phyloP scores from a whole-genome alignment of 331 rosid genomes.

The Ulmus americana region DNA sequence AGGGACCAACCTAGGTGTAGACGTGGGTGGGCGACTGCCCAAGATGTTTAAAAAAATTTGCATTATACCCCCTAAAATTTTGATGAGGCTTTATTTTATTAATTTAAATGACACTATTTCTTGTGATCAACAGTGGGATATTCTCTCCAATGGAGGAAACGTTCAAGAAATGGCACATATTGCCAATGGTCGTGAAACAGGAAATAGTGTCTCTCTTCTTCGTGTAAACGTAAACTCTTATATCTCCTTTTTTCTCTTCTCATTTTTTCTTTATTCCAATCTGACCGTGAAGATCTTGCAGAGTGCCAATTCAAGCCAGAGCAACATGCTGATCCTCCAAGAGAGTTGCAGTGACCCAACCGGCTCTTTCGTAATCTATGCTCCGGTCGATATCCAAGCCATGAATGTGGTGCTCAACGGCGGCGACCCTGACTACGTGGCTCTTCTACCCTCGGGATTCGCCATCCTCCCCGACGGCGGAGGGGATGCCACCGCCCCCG shows the following conservation, averaged over 20 bases:
- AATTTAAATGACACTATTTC: neutral
- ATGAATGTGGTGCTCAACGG: slow-evolving; percentile 89
- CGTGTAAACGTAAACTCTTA: slow-evolving; percentile 62
- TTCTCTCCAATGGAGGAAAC: slow-evolving; percentile 85
- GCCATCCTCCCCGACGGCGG: slow-evolving; percentile 74
- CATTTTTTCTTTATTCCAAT: too few relatives aligned
- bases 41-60: neutral
- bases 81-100: neutral
- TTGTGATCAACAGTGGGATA: slow-evolving; percentile 64
- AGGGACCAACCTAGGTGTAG: too few relatives aligned
- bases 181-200: slow-evolving; percentile 83
- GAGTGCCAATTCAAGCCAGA: slow-evolving; percentile 97
- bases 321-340: slow-evolving; percentile 89
- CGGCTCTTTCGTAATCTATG: slow-evolving; percentile 75
- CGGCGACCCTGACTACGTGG: slow-evolving; percentile 91
- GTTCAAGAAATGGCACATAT: slow-evolving; percentile 98
- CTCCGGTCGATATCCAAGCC: slow-evolving; percentile 83
- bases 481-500: slow-evolving; percentile 33
- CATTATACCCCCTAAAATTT: neutral
- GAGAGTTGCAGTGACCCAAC: slow-evolving; percentile 82
- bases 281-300: slow-evolving; percentile 13
- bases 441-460: slow-evolving; percentile 91
- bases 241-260: neutral
- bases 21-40: too few relatives aligned
- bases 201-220: slow-evolving; percentile 83